These are phyloP conservation scores for Ailanthus altissimus DNA, from an alignment of 345 rosid genomes.

Conservation along the genomic window DNA sequence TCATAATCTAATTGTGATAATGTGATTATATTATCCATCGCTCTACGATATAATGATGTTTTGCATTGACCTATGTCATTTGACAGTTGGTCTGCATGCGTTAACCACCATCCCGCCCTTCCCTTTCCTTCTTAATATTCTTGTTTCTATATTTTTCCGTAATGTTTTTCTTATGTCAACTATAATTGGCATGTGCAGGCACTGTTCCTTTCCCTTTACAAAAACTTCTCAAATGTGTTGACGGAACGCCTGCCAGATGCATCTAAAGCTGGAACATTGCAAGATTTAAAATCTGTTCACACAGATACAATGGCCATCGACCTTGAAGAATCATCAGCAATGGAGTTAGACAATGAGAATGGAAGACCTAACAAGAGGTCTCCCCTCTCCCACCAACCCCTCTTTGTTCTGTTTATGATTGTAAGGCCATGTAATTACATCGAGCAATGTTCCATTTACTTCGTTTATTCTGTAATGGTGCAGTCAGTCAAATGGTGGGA, in stretches of 20 bases:
- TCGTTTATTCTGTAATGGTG: slow-evolving; percentile 5
- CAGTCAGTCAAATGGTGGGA: slow-evolving; percentile 59
- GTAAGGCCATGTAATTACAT: not conserved
- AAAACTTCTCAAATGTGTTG: slow-evolving; percentile 66
- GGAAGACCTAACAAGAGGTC: slow-evolving; percentile 56
- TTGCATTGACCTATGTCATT: too few species aligned
- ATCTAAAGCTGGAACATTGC: slow-evolving; percentile 58
- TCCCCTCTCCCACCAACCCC: too few species aligned
- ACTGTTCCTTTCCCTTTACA: slow-evolving; percentile 63
- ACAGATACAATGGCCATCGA: slow-evolving; percentile 61
- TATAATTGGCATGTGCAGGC: slow-evolving; percentile 43
- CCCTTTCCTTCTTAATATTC: not conserved
- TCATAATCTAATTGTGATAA: not conserved
- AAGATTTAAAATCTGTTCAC: slow-evolving; percentile 52
- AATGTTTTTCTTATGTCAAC: slow-evolving; percentile 6
- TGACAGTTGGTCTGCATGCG: too few species aligned
- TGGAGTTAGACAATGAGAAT: slow-evolving; percentile 82
- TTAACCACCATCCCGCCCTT: not conserved
- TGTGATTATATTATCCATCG: not conserved
- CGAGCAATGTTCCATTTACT: slow-evolving; percentile 1
- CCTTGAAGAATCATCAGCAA: slow-evolving; percentile 52
- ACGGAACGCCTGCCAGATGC: slow-evolving; percentile 79
- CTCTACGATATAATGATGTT: not conserved
- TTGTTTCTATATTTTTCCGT: slow-evolving; percentile 1
- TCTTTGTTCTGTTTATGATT: not conserved